Conservation (phyloP, 1,139 yeast genomes). For the Blastobotrys capitulatus region DNA sequence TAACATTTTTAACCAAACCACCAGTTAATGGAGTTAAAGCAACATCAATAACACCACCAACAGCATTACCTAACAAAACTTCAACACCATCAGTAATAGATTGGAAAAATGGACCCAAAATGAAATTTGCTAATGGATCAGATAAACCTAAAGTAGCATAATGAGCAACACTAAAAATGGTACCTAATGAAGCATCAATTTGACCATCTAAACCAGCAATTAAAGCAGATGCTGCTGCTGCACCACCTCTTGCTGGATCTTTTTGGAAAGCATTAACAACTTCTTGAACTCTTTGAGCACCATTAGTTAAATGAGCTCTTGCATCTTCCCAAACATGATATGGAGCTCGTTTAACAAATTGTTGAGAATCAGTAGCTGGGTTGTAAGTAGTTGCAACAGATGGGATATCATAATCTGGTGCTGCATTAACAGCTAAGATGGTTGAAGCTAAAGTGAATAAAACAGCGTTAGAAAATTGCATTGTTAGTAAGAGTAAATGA, state of each 20-base stretch:
- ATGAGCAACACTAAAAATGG: conserved; percentile 22
- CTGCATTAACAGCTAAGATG: not conserved
- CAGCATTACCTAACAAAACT: conserved; percentile 24
- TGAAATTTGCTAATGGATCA: conserved; percentile 21
- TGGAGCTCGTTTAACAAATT: conserved; percentile 2
- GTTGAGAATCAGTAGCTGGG: not conserved
- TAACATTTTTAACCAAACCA: conserved; percentile 11
- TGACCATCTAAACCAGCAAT: conserved; percentile 32
- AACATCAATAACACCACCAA: conserved; percentile 19
- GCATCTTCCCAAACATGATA: conserved; percentile 1
- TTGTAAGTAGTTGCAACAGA: not conserved
- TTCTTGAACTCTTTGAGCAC: conserved; percentile 21
- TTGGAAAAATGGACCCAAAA: conserved; percentile 31
- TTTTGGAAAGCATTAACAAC: conserved; percentile 17
- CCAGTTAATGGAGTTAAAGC: conserved; percentile 13
- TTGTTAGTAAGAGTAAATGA: not conserved
- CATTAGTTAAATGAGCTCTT: conserved; percentile 17
- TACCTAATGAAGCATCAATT: conserved; percentile 28
- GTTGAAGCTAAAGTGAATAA: conserved; percentile 4
- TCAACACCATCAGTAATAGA: conserved; percentile 33
- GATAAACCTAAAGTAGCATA: conserved; percentile 26
- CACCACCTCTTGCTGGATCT: conserved; percentile 23
- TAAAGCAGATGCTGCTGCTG: conserved; percentile 23
- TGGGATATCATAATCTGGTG: not conserved
- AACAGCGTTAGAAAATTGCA: conserved; percentile 1